Base-by-base conservation (phyloP, 371 early-diverging fungal genomes). In the Parasitella parasitica region DNA sequence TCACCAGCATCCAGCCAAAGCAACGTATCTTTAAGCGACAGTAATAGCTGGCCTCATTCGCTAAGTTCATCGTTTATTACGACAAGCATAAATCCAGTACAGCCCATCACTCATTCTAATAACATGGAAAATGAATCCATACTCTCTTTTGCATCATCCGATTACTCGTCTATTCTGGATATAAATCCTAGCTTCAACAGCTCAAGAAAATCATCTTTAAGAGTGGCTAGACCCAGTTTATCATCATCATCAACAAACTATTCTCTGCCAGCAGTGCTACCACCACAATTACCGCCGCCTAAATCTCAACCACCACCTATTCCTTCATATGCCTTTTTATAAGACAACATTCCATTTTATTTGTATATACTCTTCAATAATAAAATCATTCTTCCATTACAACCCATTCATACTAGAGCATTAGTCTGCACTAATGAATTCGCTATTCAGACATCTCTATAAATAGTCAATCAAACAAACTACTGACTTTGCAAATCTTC, bases 201-300 rank as follows among this genome's bases (percentile, higher is more conserved):
- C 8, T 24, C 26, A 27, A 43, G 57, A 32, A 28, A 43, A 46
- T 38, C 50, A 48, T 46, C 57, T 18, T 0, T 39, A 24, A 53
- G 24, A 35, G 20, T 30, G 13, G 32, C 30, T 13, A 51, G 51
- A 15, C 51, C 51, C 6, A 51, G 16, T 16, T 6, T 51, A n/a
- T 15, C 54, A 38, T 38, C 54, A 38, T n/a, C 11, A 38, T 16
- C 35, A 24, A 43, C 20, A 22, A 52, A 48, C n/a, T 18, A 16
- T 18, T 12, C 18, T 11, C 38, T 64, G 35, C 24, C 58, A 18
- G 34, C 51, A 27, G 43, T 43, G 26, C 26, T 64, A 32, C 69
- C 69, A 16, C 69, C 69, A 11, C 69, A 65, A 26, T 32, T 69
- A 24, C 69, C 69, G 27, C 69, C 69, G 2, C 69, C 69, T 11